Percentiles rank a stretch among this genome's conserved stretches.
Evolutionary conservation across 495 filamentous ascomycete genomes (phyloP).

Genomic region (Sordaria brevicollis): DNA sequence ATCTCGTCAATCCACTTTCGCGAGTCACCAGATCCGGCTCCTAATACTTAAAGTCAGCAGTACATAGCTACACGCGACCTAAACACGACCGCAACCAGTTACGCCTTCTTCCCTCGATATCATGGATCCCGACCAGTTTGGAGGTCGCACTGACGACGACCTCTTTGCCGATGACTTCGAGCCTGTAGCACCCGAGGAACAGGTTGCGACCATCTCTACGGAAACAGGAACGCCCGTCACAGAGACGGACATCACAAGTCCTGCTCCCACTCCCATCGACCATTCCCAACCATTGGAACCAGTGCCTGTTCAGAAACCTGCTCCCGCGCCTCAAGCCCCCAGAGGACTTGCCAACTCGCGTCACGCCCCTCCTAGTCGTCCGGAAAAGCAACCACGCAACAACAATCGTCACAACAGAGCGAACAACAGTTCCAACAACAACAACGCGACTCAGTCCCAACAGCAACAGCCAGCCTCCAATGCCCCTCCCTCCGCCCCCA

Average conservation of each 20-base stretch:
- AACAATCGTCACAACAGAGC: not conserved
- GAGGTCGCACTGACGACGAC: conserved; percentile 41
- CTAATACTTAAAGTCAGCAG: not conserved
- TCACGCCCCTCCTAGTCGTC: conserved; percentile 17
- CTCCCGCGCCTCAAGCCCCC: not conserved
- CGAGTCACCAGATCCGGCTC: not conserved
- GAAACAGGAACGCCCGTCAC: not conserved
- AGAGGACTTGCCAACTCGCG: conserved; percentile 31
- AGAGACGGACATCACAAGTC: conserved; percentile 5
- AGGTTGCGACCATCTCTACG: not conserved
- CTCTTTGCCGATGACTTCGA: conserved; percentile 43
- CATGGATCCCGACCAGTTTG: conserved; percentile 34
- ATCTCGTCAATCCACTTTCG: not conserved
- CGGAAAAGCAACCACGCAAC: conserved; percentile 14
- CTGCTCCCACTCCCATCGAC: conserved; percentile 11
- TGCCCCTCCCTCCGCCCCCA: conserved; percentile 1
- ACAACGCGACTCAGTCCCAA: conserved; percentile 1
- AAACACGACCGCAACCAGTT: not conserved
- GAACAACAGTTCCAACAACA: not conserved
- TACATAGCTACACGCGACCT: not conserved
- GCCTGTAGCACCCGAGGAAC: conserved; percentile 19
- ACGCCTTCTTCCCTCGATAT: no score
- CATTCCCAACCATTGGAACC: not conserved
- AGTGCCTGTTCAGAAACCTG: not conserved
- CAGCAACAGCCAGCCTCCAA: not conserved